Percentiles rank a stretch among this genome's conserved stretches.
Evolutionary conservation across 257 asterid genomes (phyloP).

Genomic region (Fraxinus americana): DNA sequence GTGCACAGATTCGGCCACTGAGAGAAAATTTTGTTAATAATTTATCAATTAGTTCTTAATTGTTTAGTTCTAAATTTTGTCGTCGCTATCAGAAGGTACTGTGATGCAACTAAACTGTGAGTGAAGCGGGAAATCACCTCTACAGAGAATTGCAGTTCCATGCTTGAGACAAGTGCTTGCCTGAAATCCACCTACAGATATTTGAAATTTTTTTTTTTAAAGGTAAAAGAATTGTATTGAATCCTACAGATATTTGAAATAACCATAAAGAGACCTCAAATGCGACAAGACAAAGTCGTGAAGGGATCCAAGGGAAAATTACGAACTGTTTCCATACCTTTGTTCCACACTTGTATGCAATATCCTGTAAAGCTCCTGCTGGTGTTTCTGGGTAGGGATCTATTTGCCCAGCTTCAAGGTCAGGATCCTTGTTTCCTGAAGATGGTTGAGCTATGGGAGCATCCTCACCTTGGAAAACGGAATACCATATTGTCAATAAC

Average conservation of each 20-base stretch:
- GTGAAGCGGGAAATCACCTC: slow-evolving; percentile 58
- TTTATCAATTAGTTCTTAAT: neutral
- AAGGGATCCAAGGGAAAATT: slow-evolving; percentile 3
- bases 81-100: slow-evolving; percentile 5
- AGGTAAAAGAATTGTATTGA: too few relatives aligned
- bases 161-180: slow-evolving; percentile 51
- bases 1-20: neutral
- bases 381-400: slow-evolving; percentile 68
- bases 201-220: slow-evolving; percentile 16
- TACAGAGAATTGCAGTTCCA: slow-evolving; percentile 59
- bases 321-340: slow-evolving; percentile 54
- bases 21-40: neutral
- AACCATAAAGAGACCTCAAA: slow-evolving; percentile 23
- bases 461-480: slow-evolving; percentile 58
- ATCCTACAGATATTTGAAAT: slow-evolving; percentile 51
- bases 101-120: slow-evolving; percentile 8
- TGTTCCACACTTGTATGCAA: slow-evolving; percentile 84
- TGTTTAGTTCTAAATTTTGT: slow-evolving; percentile 8
- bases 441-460: slow-evolving; percentile 56
- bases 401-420: slow-evolving; percentile 77
- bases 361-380: slow-evolving; percentile 71
- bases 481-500: slow-evolving; percentile 19
- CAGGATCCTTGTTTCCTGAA: slow-evolving; percentile 58
- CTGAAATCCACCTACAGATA: slow-evolving; percentile 81
- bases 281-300: neutral